Percentiles rank a stretch among this genome's conserved stretches.
Conservation (phyloP, 108 stramenopile genomes). For the Fistulifera solaris region DNA sequence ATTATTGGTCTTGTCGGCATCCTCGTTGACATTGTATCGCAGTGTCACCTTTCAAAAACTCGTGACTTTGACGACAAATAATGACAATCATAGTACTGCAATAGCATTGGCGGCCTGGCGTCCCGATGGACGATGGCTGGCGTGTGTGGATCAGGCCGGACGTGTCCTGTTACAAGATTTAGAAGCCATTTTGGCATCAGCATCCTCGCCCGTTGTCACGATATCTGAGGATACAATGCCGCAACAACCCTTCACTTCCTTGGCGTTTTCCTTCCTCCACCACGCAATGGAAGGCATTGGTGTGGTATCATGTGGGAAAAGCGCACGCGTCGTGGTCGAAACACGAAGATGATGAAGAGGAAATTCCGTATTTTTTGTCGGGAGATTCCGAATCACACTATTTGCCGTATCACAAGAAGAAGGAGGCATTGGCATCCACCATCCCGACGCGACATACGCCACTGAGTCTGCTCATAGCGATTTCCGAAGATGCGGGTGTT, state of each 20-base stretch:
- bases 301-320: neutral
- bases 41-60: constrained; percentile 65
- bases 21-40: constrained; percentile 40
- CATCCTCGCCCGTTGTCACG: no score
- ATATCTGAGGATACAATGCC: no score
- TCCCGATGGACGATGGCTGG: constrained; percentile 65
- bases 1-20: constrained; percentile 23
- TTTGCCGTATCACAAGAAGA: neutral
- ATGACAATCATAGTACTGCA: neutral
- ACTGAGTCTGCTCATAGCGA: constrained; percentile 56
- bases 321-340: neutral
- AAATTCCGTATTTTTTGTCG: neutral
- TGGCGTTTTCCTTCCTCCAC: neutral
- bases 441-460: constrained; percentile 35
- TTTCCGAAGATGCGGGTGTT: constrained; percentile 21
- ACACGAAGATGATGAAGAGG: neutral
- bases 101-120: constrained; percentile 36
- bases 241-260: neutral
- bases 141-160: constrained; percentile 39
- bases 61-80: constrained; percentile 22
- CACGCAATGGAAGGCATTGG: neutral
- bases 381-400: constrained; percentile 15
- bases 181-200: no score
- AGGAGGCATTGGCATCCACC: constrained; percentile 8
- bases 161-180: neutral